Base-by-base conservation (phyloP, 2,329 filamentous ascomycete genomes). In the Sarocladium strictum region DNA sequence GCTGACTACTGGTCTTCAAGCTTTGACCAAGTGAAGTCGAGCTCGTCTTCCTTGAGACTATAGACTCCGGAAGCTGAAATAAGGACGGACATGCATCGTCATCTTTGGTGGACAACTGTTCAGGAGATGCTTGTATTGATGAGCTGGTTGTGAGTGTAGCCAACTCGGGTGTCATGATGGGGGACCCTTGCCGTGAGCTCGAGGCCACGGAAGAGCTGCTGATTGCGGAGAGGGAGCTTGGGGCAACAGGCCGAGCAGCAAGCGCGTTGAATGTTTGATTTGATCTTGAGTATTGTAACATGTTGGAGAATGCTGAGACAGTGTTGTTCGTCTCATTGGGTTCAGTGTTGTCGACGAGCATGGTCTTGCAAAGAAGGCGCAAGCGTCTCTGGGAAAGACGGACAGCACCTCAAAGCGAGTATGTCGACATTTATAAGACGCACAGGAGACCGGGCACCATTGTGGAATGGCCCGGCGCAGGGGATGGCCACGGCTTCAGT, bases 31-130 rank as follows among this genome's bases (percentile, higher is more conserved):
- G 80, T 5, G 87, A 85, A 61, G 75, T 83, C 58, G 73, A 72
- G 64, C 83, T 85, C 5, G 81, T 77, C 61, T 81, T 79, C 60
- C 75, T 76, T 54, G 78, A 73, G 58, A 89, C 71, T 45, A 87
- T 75, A n/a, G 88, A 77, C 61, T 93, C 89, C 32, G 89, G 87
- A 43, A 94, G 79, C 63, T 87, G 81, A 58, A 92, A 81, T 54
- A 79, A 80, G 24, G 76, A 65, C 29, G 72, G 70, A 53, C 74
- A 75, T 32, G 76, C 70, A 53, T 83, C 81, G 54, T 78, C 70
- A 41, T 81, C 79, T 58, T 77, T 74, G 33, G 78, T 79, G 17
- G 77, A 76, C 53, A 79, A 73, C 47, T 78, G 76, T 61, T 90
- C 86, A 4, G 87, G 86, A 0, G 87, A 89, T 2, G 78, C 77